Evolutionary conservation across 257 asterid species (phyloP).

Genomic region (Lycium ferocissimum): DNA sequence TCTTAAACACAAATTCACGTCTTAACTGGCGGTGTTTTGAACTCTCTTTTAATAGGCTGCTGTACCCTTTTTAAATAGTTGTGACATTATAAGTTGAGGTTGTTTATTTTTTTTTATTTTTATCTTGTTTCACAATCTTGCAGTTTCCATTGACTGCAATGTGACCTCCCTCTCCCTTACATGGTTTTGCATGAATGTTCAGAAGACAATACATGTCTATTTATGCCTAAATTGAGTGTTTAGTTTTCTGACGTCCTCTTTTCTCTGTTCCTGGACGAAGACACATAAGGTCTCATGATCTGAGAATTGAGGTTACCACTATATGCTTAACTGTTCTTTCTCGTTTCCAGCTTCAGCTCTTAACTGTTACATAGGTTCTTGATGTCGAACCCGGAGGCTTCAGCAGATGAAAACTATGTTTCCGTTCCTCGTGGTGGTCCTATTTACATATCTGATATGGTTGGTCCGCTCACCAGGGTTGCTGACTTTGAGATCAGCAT

Average conservation of each 20-base stretch:
- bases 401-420: conserved; percentile 55
- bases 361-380: not conserved
- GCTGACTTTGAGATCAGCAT: conserved; percentile 63
- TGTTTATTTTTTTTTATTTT: no score
- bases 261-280: not conserved
- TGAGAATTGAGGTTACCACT: not conserved
- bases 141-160: not conserved
- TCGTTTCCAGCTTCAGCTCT: not conserved
- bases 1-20: not conserved
- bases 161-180: not conserved
- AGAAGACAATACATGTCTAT: not conserved
- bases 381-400: conserved; percentile 39
- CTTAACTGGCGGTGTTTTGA: not conserved
- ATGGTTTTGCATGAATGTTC: conserved; percentile 1
- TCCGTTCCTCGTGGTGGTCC: conserved; percentile 91
- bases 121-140: not conserved
- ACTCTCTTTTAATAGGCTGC: not conserved
- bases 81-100: not conserved
- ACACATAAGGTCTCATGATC: not conserved
- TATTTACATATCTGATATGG: conserved; percentile 60
- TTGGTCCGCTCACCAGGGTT: conserved; percentile 65
- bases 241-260: not conserved
- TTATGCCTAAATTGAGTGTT: not conserved
- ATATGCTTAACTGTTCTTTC: conserved; percentile 11
- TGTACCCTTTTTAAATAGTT: not conserved